Base-by-base conservation (phyloP, 140 eudicot species). In the Stevia rebaudiana region DNA sequence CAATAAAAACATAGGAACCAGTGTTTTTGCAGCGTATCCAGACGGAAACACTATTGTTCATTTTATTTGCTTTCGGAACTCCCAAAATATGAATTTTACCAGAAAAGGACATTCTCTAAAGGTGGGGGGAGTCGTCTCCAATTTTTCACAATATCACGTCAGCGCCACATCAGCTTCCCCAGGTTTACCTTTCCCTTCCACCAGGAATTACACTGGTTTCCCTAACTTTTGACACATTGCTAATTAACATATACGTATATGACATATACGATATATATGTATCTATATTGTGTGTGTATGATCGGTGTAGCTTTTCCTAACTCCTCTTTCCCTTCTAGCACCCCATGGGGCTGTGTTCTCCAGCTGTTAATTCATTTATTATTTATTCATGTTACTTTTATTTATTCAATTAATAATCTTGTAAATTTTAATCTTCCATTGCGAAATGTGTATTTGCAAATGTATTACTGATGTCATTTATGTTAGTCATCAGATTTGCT, bases 11-110 rank as follows among this genome's bases (percentile, higher is more conserved):
- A 88, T 88, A 25, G 99, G 95, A 19, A 81, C 90, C 10, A 92
- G 99, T 37, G 97, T 92, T 15, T 85, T 92, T 58, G 97, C 94
- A 30, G 94, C 83, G 69, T 92, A 92, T 82, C 99, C 95, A 0
- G 86, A 83, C 5, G 88, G 86, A 11, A 78, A 74, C 65, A 88
- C 95, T 11, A 76, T 83, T 0, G 95, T 88, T 16, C 99, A 92
- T 68, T 92, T 92, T 44, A 92, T 92, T 63, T 92, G 99, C 83
- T 90, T 81, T 69, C 75, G 81, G 68, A 95, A 89, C 68, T 86
- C 94, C 68, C 97, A 89, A 70, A 86, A 72, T 72, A 83, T 70
- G 79, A 89, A 89, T 70, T 77, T 75, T 11, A 80, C 83, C 40
- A 79, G 71, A 11, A 89, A 74, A 75, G 86, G 91, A 46, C 17